These are phyloP conservation scores for Lenwebbia sp. DNA, from an alignment of 345 rosid species.

Conservation along the genomic window DNA sequence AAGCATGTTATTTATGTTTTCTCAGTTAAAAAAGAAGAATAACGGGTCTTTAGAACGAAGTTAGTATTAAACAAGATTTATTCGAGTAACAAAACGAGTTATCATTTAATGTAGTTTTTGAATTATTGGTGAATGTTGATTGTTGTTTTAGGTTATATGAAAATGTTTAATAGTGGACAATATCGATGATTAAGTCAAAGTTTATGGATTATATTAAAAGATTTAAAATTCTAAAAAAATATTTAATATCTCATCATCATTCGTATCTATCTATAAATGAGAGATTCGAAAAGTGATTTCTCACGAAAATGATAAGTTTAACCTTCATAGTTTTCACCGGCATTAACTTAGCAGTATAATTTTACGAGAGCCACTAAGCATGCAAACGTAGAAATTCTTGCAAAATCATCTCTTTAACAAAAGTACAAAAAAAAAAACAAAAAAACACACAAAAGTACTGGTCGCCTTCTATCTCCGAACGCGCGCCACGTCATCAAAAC, in stretches of 20 bases:
- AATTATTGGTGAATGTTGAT: neutral
- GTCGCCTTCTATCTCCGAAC: too few species aligned
- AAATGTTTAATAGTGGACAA: neutral
- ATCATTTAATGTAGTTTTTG: neutral
- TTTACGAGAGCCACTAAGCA: neutral
- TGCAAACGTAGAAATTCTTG: neutral
- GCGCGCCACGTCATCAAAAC: neutral
- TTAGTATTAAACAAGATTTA: neutral
- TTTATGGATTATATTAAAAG: neutral
- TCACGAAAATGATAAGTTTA: neutral
- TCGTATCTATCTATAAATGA: accelerated
- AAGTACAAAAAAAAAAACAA: too few species aligned
- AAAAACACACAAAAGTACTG: neutral
- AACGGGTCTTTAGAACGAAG: neutral
- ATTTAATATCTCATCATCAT: neutral
- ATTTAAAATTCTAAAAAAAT: neutral
- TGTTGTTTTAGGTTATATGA: accelerated
- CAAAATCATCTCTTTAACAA: neutral
- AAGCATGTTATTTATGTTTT: neutral
- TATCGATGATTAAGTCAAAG: neutral
- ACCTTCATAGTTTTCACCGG: neutral
- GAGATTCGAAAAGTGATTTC: neutral
- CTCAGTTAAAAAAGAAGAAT: neutral
- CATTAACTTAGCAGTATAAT: neutral
- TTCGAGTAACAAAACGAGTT: neutral